Evolutionary conservation across 23 red algal species (phyloP), one percentile per base, ranked within the genome.

Genomic region (Pyropia haitanensis): DNA sequence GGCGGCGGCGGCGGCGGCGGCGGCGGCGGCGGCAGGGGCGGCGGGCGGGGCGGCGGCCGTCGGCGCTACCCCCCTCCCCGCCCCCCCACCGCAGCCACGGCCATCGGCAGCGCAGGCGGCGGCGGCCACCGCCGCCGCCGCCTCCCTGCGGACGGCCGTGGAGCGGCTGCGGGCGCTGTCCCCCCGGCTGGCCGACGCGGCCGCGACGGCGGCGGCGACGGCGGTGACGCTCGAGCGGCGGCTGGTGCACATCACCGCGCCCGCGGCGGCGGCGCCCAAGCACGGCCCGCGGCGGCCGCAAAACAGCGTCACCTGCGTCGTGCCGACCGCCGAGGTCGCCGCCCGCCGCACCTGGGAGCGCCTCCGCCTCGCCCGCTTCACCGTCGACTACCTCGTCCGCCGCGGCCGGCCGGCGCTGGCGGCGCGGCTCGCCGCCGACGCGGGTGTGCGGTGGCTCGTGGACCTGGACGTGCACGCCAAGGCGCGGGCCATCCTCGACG

Each of bases 371-470:
- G 67, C 81, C 32, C 65, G 90, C 18, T 72, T 84, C 56, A 48
- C 88, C 14, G 90, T 88, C 4, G 90, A 95, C 66, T 88, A 82
- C 54, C 69, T 95, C 58, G 53, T 95, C 8, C 68, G 81, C 17
- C 57, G 76, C 16, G 90, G 90, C n/a, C 76, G 76, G 61, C 69
- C 64, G 16, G 80, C 67, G 25, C 71, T 81, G 0, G 90, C 90
- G 20, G 28, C 66, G 53, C 46, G 22, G 18, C 67, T 86, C 2
- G 76, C 78, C 62, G 29, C 62, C 9, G 58, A 71, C 13, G 58
- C 73, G 46, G 49, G 58, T 21, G 67, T 95, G 55, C 18, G 70
- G 14, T 18, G 46, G 7, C 65, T 95, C 49, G 68, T 87, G 18
- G 90, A 95, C n/a, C 58, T 34, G 39, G 53, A 53, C 27, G 72